Conservation (phyloP, 148 eudicot species). For the Beta vulgaris region DNA sequence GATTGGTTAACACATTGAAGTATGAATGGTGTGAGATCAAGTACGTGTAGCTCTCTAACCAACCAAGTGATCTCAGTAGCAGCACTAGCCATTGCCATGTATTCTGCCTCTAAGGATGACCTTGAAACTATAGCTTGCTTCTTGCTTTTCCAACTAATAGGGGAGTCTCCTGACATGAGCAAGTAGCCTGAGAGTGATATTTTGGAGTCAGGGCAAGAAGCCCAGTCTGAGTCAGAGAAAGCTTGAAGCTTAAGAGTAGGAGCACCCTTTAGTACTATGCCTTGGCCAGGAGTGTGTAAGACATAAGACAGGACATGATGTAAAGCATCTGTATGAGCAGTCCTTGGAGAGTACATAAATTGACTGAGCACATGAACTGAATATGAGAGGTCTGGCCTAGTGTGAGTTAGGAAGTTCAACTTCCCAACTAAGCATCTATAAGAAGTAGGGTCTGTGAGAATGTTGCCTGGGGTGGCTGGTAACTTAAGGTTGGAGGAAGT, state of each 20-base stretch:
- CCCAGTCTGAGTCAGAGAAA: neutral
- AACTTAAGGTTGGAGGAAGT: neutral
- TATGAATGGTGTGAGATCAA: neutral
- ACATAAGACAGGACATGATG: neutral
- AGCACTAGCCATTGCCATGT: neutral
- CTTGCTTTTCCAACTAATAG: neutral
- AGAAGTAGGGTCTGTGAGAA: neutral
- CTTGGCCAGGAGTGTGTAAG: neutral
- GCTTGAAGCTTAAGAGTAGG: neutral
- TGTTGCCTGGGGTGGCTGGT: neutral
- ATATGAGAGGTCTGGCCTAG: neutral
- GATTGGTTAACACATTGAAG: neutral
- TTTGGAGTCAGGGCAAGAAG: too few species aligned
- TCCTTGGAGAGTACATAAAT: neutral
- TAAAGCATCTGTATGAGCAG: neutral
- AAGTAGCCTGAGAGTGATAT: too few species aligned
- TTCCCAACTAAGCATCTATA: neutral
- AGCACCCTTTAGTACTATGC: neutral
- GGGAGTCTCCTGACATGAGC: too few species aligned
- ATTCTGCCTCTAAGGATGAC: neutral
- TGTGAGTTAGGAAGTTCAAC: neutral
- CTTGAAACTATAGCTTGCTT: neutral
- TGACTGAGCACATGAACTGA: neutral
- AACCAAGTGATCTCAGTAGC: neutral
- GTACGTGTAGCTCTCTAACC: neutral